Base-by-base conservation (phyloP, 768 basidiomycete genomes). In the Russula sp. region DNA sequence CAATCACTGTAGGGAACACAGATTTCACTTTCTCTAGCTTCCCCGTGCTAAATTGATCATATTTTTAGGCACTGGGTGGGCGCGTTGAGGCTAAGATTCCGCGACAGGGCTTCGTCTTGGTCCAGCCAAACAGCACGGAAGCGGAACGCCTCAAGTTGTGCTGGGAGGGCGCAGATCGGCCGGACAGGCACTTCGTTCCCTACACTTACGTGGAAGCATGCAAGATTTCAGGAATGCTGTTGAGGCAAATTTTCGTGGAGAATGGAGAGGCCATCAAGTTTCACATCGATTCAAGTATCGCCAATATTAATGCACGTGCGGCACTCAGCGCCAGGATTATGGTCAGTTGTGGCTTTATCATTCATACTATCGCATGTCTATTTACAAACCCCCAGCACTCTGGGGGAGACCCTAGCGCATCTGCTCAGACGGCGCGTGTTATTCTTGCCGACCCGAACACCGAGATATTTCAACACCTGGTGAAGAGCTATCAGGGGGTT, bases 131-230 rank as follows among this genome's bases (percentile, higher is more conserved):
- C 4, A 87, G 87, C 3, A 69, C 80, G 0, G 90, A 92, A 73
- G 89, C 85, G 69, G 84, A 87, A 66, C 88, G 90, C 26, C 85
- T 92, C 49, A 83, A 86, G 48, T 75, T 84, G 34, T 91, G 89
- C 68, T 92, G 90, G 90, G 79, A 79, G 28, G 83, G 79, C 62
- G 57, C 75, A 2, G 89, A 91, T 67, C 78, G 90, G 62, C 90
- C 90, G 8, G 87, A 89, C 32, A 78, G 90, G 61, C 81, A 84
- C 72, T 89, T 92, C 66, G 90, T 92, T 50, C 90, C 90, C 9
- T 87, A 87, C 72, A 89, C 88, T 56, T 92, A 84, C 71, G 84
- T 92, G 18, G 89, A 91, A 42, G 88, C 90, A n/a, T 92, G 90
- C 76, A 90, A 88, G 73, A 82, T 87, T n/a, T 83, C 84, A 0